Conservation (phyloP, 495 filamentous ascomycete species). For the Penicillium goetzii region DNA sequence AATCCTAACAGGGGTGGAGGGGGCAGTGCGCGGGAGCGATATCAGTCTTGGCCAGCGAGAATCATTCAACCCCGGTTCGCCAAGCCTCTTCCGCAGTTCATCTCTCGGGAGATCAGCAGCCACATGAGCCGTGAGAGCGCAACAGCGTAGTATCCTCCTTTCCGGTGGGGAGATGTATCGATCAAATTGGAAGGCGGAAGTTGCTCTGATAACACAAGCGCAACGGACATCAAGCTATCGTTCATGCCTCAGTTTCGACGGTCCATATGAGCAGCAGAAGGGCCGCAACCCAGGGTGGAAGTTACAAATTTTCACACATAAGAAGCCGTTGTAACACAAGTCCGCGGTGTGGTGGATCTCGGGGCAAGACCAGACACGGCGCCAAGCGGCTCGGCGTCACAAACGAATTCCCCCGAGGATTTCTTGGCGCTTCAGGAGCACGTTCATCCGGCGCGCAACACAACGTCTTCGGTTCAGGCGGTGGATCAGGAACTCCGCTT, state of each 20-base stretch:
- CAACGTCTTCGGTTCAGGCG: background rate
- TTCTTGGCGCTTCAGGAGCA: constrained; percentile 25
- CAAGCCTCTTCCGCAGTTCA: constrained; percentile 17
- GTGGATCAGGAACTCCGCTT: background rate
- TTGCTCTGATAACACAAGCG: background rate
- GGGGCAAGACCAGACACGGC: constrained; percentile 12
- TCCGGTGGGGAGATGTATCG: background rate
- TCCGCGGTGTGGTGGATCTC: constrained; percentile 7
- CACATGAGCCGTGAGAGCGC: background rate
- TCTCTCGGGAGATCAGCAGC: constrained; percentile 24
- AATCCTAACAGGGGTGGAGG: background rate
- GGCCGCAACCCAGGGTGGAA: background rate
- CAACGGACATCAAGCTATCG: background rate
- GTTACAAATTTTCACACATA: constrained; percentile 2
- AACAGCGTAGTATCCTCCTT: background rate
- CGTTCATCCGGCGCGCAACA: background rate
- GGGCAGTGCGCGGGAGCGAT: constrained; percentile 5
- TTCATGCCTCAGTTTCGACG: background rate
- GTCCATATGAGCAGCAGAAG: background rate
- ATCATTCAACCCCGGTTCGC: constrained; percentile 23
- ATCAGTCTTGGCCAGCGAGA: background rate
- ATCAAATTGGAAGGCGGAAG: background rate
- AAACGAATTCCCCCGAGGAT: constrained; percentile 24
- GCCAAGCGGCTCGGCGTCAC: constrained; percentile 29
- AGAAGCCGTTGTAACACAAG: constrained; percentile 6